These are phyloP conservation scores for Alliaria petiolata DNA, from an alignment of 345 rosid genomes.

Conservation along the genomic window DNA sequence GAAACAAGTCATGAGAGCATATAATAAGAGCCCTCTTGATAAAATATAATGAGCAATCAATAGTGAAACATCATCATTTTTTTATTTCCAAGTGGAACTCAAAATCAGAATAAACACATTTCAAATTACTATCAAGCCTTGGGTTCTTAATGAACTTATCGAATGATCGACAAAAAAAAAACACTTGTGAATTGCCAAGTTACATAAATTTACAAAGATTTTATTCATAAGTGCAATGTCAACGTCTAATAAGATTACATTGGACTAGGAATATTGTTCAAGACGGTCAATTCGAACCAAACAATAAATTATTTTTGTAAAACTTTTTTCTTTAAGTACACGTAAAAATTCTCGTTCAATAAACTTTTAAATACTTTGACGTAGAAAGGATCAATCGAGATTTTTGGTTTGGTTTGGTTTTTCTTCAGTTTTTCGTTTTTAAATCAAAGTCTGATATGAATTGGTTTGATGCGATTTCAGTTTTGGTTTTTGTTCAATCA, in stretches of 20 bases:
- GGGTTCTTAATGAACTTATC: background rate
- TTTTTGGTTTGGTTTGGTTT: no score
- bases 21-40: slow-evolving; percentile 4
- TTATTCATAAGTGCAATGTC: background rate
- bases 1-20: slow-evolving; percentile 48
- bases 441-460: no score
- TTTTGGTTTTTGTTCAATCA: no score
- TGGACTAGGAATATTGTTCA: background rate
- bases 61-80: slow-evolving; percentile 33
- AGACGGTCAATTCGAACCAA: no score
- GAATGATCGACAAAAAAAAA: background rate
- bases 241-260: background rate
- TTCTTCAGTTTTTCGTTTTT: no score
- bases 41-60: slow-evolving; percentile 24
- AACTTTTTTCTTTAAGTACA: background rate
- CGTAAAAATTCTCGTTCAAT: background rate
- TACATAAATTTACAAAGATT: background rate
- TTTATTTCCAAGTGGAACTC: slow-evolving; percentile 22
- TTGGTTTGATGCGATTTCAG: no score
- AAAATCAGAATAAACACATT: background rate
- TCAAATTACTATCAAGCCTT: background rate
- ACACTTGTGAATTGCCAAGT: background rate
- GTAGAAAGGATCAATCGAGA: no score
- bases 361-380: no score
- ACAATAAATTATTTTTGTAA: background rate